Evolutionary conservation across 495 filamentous ascomycete genomes (phyloP), one percentile per base, ranked within the genome.

Genomic region (Trichoderma parareesei): DNA sequence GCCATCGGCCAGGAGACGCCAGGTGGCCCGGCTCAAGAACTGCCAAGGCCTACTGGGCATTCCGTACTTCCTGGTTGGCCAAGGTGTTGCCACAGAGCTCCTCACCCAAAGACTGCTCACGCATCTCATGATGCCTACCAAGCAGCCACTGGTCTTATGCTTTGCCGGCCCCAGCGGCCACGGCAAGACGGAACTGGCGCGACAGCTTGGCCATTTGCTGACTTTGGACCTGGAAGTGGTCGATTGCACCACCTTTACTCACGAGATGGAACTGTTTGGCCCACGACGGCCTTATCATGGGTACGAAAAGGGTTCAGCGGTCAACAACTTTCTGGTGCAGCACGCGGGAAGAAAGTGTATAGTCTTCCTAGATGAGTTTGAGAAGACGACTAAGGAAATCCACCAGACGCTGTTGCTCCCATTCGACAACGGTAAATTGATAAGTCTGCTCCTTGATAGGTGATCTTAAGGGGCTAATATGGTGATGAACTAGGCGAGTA

Each of bases 281-380:
- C 74, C 79, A 0, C 63, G 70, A 7, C 60, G 66, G 4, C 73
- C 76, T 1, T 82, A 73, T 38, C 11, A 64, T 4, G 74, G 75
- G 0, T 64, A 62, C 5, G 72, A 81, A 42, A 38, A 71, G 4
- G 82, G 84, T 0, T 73, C 77, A 0, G 71, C 70, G 2, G 57
- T 85, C 33, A 86, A 85, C 59, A 85, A 86, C 68, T 84, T 83
- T 68, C 72, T 86, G 1, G 77, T 74, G 1, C 63, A 60, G n/a
- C 71, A 82, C 43, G 69, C 67, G 16, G 78, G 75, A 16, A 38
- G 75, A 61, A 68, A 73, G 33, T 73, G 72, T 38, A 76, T 87
- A 8, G 79, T 86, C 2, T 85, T 84, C 65, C 65, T 87, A 9
- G 84, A 86, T 61, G 82, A 86, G 57, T 85, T 87, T 44, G 83